phyloP scores from a whole-genome alignment of 805 yeast species.

The Candida maesae region DNA sequence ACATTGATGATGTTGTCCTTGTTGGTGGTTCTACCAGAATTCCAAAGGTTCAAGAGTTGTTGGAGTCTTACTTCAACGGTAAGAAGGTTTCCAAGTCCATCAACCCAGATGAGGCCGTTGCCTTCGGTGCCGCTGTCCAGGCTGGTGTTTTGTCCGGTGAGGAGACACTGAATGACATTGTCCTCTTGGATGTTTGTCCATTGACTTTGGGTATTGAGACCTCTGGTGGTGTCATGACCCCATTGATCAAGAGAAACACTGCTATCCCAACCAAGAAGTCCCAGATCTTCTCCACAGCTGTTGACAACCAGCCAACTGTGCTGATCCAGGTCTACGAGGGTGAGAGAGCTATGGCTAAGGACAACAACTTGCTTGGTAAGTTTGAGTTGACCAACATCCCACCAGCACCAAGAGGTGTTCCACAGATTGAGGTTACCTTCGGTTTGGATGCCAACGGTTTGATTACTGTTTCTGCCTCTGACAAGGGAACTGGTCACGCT shows the following conservation, averaged over 20 bases:
- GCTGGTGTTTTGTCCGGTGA: constrained; percentile 98
- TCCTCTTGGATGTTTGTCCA: constrained; percentile 90
- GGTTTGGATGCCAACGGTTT: constrained; percentile 86
- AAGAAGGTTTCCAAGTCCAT: constrained; percentile 96
- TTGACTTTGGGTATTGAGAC: constrained; percentile 95
- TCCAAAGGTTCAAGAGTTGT: constrained; percentile 94
- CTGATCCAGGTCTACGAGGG: constrained; percentile 93
- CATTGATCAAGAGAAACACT: constrained; percentile 90
- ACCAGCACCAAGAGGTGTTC: constrained; percentile 89
- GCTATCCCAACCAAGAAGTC: constrained; percentile 95
- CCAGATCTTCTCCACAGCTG: constrained; percentile 93
- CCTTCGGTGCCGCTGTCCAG: constrained; percentile 99
- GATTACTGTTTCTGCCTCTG: constrained; percentile 80
- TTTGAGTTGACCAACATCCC: constrained; percentile 85
- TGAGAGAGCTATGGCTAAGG: constrained; percentile 93
- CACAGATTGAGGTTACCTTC: constrained; percentile 88
- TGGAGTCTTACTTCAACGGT: constrained; percentile 87
- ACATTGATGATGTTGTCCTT: constrained; percentile 89
- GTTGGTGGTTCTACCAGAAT: constrained; percentile 99
- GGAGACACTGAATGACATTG: constrained; percentile 86
- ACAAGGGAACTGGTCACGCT: constrained; percentile 91
- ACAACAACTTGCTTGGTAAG: constrained; percentile 85
- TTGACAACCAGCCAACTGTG: constrained; percentile 94
- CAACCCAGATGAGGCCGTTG: constrained; percentile 99
- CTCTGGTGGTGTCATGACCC: constrained; percentile 97